Conservation (phyloP, 2,329 filamentous ascomycete genomes). For the Aschersonia sp. region DNA sequence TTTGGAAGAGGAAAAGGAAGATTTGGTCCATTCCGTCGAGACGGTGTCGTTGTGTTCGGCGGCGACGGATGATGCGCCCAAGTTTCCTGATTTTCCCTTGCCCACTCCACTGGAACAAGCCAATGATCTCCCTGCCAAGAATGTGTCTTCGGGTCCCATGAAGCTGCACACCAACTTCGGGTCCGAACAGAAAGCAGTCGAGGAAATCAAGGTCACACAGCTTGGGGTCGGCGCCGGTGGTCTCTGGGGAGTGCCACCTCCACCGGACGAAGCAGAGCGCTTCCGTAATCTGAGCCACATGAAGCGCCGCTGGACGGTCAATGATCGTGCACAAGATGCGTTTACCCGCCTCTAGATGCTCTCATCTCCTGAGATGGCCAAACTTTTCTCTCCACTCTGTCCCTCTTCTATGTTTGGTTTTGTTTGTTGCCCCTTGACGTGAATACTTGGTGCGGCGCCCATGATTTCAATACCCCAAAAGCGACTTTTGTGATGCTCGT, state of each 20-base stretch:
- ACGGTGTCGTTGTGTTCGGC: background rate
- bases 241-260: slow-evolving; percentile 28
- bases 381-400: background rate
- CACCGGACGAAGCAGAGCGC: slow-evolving; percentile 29
- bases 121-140: slow-evolving; percentile 7
- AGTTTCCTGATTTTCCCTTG: background rate
- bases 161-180: slow-evolving; percentile 18
- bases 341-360: background rate
- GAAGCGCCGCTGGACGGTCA: slow-evolving; percentile 43
- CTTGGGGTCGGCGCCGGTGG: slow-evolving; percentile 25
- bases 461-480: background rate
- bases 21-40: background rate
- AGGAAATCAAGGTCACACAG: slow-evolving; percentile 18
- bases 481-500: too few species aligned
- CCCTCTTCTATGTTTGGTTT: background rate
- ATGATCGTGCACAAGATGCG: slow-evolving; percentile 21
- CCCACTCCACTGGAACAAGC: background rate
- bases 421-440: background rate
- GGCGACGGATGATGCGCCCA: slow-evolving; percentile 5
- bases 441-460: too few species aligned
- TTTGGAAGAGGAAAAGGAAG: slow-evolving; percentile 1
- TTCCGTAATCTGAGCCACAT: slow-evolving; percentile 28
- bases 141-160: slow-evolving; percentile 20
- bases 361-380: background rate
- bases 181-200: slow-evolving; percentile 13